These are phyloP conservation scores for Stereocaulon alpinum DNA, from an alignment of 495 filamentous ascomycete genomes.

Conservation along the genomic window DNA sequence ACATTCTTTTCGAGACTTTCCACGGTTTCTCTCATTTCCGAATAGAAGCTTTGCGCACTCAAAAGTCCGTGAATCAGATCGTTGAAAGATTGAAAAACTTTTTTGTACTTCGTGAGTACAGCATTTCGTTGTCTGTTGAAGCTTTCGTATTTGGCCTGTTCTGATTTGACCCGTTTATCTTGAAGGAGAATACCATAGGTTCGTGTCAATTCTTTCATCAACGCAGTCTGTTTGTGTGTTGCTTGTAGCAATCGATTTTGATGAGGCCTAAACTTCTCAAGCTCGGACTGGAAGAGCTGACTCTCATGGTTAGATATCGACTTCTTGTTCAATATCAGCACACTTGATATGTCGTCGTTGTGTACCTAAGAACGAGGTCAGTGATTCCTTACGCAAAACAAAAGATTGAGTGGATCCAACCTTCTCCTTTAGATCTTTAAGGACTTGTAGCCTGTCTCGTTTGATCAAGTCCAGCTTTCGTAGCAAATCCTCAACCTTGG, in stretches of 20 bases:
- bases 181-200: constrained; percentile 82
- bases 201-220: constrained; percentile 90
- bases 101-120: constrained; percentile 81
- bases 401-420: constrained; percentile 34
- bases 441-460: constrained; percentile 75
- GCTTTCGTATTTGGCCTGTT: constrained; percentile 87
- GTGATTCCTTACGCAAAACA: constrained; percentile 9
- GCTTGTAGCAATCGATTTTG: constrained; percentile 85
- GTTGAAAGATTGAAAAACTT: constrained; percentile 84
- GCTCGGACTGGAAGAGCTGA: constrained; percentile 82
- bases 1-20: constrained; percentile 95
- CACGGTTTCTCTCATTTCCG: constrained; percentile 90
- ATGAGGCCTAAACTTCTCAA: constrained; percentile 92
- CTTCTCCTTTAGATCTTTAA: constrained; percentile 97
- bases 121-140: constrained; percentile 73
- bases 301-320: constrained; percentile 78
- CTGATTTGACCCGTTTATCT: constrained; percentile 85
- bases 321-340: constrained; percentile 95
- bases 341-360: constrained; percentile 92
- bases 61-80: constrained; percentile 77
- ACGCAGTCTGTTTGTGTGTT: constrained; percentile 81
- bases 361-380: constrained; percentile 55
- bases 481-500: constrained; percentile 78
- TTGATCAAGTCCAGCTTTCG: constrained; percentile 89
- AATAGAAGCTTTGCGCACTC: constrained; percentile 85